phyloP scores from a whole-genome alignment of 169 alveolate species.

The Theileria sp. region DNA sequence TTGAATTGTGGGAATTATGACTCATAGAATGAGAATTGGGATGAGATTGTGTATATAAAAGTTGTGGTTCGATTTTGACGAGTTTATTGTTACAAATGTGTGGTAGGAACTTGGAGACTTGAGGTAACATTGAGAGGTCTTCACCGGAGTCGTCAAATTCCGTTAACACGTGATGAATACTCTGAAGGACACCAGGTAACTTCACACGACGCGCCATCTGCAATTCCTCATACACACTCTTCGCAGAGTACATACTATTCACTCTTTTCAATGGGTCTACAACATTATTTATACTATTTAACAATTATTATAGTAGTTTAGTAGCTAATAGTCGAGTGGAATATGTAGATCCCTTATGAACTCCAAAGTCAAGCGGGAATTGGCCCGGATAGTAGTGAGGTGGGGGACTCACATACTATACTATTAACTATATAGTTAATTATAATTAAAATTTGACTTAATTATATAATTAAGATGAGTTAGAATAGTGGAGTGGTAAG shows the following conservation, averaged over 20 bases:
- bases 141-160: slow-evolving; percentile 63
- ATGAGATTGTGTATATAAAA: background rate
- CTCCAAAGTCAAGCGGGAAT: no score
- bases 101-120: slow-evolving; percentile 25
- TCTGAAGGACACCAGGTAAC: slow-evolving; percentile 43
- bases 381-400: no score
- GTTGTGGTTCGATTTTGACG: slow-evolving; percentile 58
- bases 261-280: slow-evolving; percentile 38
- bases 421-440: no score
- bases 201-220: slow-evolving; percentile 29
- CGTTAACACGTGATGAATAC: slow-evolving; percentile 43
- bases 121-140: slow-evolving; percentile 36
- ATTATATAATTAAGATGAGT: no score
- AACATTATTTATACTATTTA: background rate
- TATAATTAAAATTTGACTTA: no score
- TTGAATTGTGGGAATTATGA: no score
- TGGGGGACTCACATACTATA: no score
- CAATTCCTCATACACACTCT: slow-evolving; percentile 55
- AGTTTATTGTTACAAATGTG: slow-evolving; percentile 43
- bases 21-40: background rate
- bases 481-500: no score
- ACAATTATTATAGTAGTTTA: no score
- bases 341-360: no score
- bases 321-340: no score
- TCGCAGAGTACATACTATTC: slow-evolving; percentile 40